A percentile compares a stretch with the other conserved stretches of the same genome.
Conservation (phyloP, 768 basidiomycete genomes). For the Chalciporus chontae region DNA sequence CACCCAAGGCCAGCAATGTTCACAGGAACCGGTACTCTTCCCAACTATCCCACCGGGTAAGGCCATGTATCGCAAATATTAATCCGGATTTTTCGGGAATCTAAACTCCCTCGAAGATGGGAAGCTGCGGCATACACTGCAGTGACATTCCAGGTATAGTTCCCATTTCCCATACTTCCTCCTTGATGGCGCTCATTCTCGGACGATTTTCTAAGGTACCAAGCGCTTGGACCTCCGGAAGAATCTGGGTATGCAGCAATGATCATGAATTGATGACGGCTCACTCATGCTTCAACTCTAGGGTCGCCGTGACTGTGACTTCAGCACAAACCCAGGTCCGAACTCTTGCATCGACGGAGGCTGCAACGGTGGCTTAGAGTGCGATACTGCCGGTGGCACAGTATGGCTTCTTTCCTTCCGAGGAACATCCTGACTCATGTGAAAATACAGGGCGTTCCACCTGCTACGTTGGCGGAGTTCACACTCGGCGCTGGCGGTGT, state of each 20-base stretch:
- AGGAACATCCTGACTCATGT: background rate
- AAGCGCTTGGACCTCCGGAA: slow-evolving; percentile 60
- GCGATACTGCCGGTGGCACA: slow-evolving; percentile 50
- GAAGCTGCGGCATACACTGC: slow-evolving; percentile 25
- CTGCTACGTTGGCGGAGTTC: slow-evolving; percentile 67
- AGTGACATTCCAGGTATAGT: slow-evolving; percentile 24
- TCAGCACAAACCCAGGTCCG: slow-evolving; percentile 45
- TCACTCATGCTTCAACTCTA: slow-evolving; percentile 9
- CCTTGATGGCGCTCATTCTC: no score
- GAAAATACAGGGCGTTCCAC: slow-evolving; percentile 52
- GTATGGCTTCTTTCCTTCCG: slow-evolving; percentile 19
- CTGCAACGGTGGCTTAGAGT: slow-evolving; percentile 65
- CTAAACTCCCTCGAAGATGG: slow-evolving; percentile 28
- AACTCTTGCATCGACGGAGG: slow-evolving; percentile 63
- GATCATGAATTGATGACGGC: no score
- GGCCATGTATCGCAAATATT: slow-evolving; percentile 3
- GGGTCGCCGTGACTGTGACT: slow-evolving; percentile 61
- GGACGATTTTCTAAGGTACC: slow-evolving; percentile 37
- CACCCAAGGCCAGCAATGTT: slow-evolving; percentile 52
- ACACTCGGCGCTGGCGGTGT: slow-evolving; percentile 44
- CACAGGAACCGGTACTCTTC: slow-evolving; percentile 52
- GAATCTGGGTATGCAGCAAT: slow-evolving; percentile 49
- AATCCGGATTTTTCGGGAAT: background rate
- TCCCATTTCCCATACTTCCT: no score
- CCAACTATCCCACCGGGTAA: slow-evolving; percentile 47